Conservation (phyloP, 208 protist genomes). For the Entamoeba nuttalli region DNA sequence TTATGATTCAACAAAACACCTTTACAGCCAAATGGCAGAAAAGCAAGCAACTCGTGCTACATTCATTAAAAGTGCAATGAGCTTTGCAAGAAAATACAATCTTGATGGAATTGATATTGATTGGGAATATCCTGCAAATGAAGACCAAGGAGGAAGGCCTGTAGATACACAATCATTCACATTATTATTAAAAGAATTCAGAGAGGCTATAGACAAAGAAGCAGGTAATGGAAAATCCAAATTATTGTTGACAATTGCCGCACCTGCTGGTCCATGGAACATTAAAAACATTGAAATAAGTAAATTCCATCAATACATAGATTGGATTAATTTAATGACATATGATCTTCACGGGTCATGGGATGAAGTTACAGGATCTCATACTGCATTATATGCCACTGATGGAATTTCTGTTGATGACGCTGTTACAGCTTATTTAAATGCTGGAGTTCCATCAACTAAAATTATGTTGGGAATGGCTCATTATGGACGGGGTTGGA, state of each 20-base stretch:
- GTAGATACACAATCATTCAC: background rate
- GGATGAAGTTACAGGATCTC: background rate
- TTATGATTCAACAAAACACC: background rate
- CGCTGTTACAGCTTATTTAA: background rate
- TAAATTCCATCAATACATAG: background rate
- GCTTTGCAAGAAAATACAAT: background rate
- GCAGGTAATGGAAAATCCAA: background rate
- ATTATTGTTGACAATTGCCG: background rate
- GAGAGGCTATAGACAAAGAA: background rate
- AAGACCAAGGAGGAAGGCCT: background rate
- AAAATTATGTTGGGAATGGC: background rate
- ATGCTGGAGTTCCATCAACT: background rate
- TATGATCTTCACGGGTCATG: background rate
- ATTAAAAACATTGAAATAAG: background rate
- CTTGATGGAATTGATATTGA: background rate
- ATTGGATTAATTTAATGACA: background rate
- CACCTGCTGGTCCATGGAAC: background rate
- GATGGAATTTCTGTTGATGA: background rate
- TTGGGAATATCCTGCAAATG: background rate
- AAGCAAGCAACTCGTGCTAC: background rate
- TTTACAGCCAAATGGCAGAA: background rate
- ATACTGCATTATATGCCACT: background rate
- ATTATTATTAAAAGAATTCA: background rate
- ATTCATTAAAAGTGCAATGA: background rate
- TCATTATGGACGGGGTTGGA: background rate